Evolutionary conservation across 2,329 filamentous ascomycete species (phyloP), one percentile per base, ranked within the genome.

Genomic region (Gnomoniopsis smithogilvyi): DNA sequence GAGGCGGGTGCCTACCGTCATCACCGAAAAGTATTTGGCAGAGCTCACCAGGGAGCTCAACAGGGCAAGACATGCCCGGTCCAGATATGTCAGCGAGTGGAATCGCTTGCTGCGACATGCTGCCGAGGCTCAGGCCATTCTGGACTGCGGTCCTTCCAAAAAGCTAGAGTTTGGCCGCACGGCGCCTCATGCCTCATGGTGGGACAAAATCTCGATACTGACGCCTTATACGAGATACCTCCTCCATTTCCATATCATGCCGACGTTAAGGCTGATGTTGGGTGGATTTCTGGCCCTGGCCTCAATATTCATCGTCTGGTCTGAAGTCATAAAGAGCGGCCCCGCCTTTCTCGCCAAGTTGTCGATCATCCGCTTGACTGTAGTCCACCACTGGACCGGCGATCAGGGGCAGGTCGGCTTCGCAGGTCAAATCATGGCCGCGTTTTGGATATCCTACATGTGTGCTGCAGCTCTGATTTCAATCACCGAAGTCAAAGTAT

Each of bases 381-480:
- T 92, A 3, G 81, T 92, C n/a, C 88, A 91, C 66, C 90, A 93
- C 64, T 88, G 88, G 70, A 83, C 84, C 38, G 85, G 86, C 45
- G 83, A 87, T 12, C 84, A 85, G 58, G 88, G 88, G 26, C 86
- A 90, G 58, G 87, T 98, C 62, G 91, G 91, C 19, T 92, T 98
- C 66, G 89, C 88, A 2, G 92, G 92, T 4, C 95, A 99, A 71
- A 72, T 92, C 48, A 88, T 94, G 51, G 90, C 94, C 0, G 88
- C 92, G 2, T 78, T 86, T 15, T 99, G 95, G 95, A 88, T 99
- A 62, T 80, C 93, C 59, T 99, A 99, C 78, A 99, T 99, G 95
- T 96, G 91, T 72, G 81, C 90, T 15, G 92, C 92, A 50, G 92
- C 95, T 6, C 83, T 98, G 53, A 90, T 86, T 59, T 93, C 92